Evolutionary conservation across 2,329 filamentous ascomycete genomes (phyloP), one percentile per base, ranked within the genome.

Genomic region (Thelonectria blattea): DNA sequence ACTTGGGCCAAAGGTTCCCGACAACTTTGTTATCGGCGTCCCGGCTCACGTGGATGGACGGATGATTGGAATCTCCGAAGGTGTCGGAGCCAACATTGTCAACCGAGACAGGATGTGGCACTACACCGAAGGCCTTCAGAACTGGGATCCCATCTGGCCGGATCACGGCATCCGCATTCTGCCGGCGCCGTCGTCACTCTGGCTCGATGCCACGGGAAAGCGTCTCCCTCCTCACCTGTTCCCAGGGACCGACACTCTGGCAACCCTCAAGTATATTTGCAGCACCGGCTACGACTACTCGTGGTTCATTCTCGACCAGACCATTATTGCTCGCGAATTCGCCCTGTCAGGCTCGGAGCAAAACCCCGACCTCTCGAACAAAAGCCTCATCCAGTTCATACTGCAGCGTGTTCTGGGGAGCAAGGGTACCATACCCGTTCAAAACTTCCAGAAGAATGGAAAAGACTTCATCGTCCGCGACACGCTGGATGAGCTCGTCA

Each of bases 21-120:
- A 83, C 61, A 77, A 76, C 62, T 86, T 88, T 63, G 84, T 88
- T 43, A 71, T 86, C 14, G 86, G 86, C 8, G 86, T 88, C 3
- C 86, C 86, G 0, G 84, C 83, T 0, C 85, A 88, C 64, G 86
- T 88, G n/a, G 86, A 88, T 64, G 86, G 86, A 2, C 81, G 85
- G 53, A 87, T 88, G 84, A 81, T 88, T 46, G 80, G 75, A 37
- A 87, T 88, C 52, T 73, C 84, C 2, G 80, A 86, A 69, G 54
- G 68, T 1, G 79, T 76, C 1, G 86, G 86, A 9, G 86, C 83
- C 1, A 76, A 79, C 58, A 68, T 87, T 60, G 78, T 88, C 75
- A 88, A 88, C 73, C 79, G 81, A 50, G 86, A 88, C 67, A 77
- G 86, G 45, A 88, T 88, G 85, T 88, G 86, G 86, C 85, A 88